Base-by-base conservation (phyloP, 2,329 filamentous ascomycete species). In the Leptographium flavum region DNA sequence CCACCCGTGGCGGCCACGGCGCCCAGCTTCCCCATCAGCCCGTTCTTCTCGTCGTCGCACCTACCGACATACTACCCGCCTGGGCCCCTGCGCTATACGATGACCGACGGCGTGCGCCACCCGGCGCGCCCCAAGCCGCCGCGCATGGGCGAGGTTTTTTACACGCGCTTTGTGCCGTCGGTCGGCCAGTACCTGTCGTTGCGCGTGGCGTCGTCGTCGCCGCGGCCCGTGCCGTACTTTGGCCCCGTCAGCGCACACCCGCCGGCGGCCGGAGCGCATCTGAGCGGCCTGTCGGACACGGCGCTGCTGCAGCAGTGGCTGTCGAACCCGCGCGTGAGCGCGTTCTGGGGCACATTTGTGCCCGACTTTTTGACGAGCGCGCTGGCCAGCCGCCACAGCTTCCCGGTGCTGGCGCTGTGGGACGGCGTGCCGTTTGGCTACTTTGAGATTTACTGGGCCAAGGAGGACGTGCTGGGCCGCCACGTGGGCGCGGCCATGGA, bases 381-480 rank as follows among this genome's bases (percentile, higher is more conserved):
- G 0, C 64, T 96, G 11, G 70, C 70, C 13, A 79, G 72, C 19
- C 70, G 71, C 17, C 83, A 95, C 61, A 87, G 81, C 9, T 94
- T 96, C 61, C 92, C 92, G 0, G 87, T 81, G 0, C 90, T 96
- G 49, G 92, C 85, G 1, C 81, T 87, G 58, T 98, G 90, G 85
- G 87, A 96, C 54, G 88, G 87, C 11, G 82, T 90, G 49, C 90
- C 90, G 0, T 98, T 96, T 64, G 92, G 87, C 0, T 98, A 93
- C 60, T 95, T 98, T 58, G 92, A 98, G 66, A 74, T 98, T 30
- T 98, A 98, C 65, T 98, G 92, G 90, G 87, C 92, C 4, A 94
- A 94, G 57, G 92, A 98, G 59, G 92, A 96, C 57, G 66, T 70
- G 0, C 60, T 98, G 1, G 87, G 85, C 0, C 73, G 71, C 40